A percentile compares a stretch with the other conserved stretches of the same genome.
Evolutionary conservation across 495 filamentous ascomycete species (phyloP).

Genomic region (Chaetomium cochliodes): DNA sequence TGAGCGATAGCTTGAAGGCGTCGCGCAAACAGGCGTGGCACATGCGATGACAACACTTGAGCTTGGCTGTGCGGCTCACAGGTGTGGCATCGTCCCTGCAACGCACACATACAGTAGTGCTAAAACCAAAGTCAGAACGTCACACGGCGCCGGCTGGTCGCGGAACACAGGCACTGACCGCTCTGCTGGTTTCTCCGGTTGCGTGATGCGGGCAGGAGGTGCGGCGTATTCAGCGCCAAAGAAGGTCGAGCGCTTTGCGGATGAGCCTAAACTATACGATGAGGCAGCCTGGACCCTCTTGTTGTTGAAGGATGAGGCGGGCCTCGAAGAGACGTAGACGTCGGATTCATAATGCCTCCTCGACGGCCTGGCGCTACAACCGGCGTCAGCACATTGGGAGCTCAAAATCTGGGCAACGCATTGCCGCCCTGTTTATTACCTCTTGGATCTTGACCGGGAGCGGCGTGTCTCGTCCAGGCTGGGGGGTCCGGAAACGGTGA

Average conservation of each 20-base stretch:
- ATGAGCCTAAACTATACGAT: conserved; percentile 42
- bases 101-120: conserved; percentile 65
- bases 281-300: conserved; percentile 40
- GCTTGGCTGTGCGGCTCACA: conserved; percentile 59
- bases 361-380: conserved; percentile 24
- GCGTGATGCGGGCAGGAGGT: conserved; percentile 30
- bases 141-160: not conserved
- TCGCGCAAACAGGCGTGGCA: conserved; percentile 70
- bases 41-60: conserved; percentile 75
- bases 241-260: conserved; percentile 40
- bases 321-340: conserved; percentile 24
- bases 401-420: not conserved
- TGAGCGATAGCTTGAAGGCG: conserved; percentile 68
- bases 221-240: conserved; percentile 36
- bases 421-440: conserved; percentile 30
- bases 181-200: conserved; percentile 34
- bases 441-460: conserved; percentile 38
- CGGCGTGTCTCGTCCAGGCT: conserved; percentile 37
- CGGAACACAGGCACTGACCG: conserved; percentile 33
- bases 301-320: conserved; percentile 27
- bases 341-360: conserved; percentile 45
- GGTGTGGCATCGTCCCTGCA: conserved; percentile 65
- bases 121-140: conserved; percentile 36
- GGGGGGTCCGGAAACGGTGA: conserved; percentile 28
- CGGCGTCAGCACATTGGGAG: conserved; percentile 24